Conservation (phyloP, 306 rosid genomes). For the Morella rubra region DNA sequence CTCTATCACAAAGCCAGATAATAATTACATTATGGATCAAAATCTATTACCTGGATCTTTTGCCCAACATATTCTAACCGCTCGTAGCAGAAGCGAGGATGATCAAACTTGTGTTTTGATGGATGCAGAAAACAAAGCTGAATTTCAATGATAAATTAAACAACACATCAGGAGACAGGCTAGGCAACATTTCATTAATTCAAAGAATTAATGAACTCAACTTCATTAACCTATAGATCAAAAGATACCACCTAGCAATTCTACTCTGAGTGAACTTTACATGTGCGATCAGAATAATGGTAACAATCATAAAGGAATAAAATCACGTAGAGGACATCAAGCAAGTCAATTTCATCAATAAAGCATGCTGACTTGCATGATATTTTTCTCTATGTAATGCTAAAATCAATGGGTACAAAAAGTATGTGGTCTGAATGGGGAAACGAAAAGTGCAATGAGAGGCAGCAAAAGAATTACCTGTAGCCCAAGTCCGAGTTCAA, state of each 20-base stretch:
- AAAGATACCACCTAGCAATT: conserved; percentile 16
- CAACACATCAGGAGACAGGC: conserved; percentile 19
- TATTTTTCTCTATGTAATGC: neutral
- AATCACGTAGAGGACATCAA: neutral
- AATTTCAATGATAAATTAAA: conserved; percentile 31
- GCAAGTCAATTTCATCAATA: neutral
- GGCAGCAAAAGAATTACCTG: conserved; percentile 51
- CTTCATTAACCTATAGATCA: conserved; percentile 14
- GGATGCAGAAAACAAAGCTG: conserved; percentile 96
- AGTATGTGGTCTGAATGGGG: neutral
- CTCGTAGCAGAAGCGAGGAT: conserved; percentile 92
- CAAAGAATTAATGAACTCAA: conserved; percentile 23
- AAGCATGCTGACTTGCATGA: neutral
- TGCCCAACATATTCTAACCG: conserved; percentile 88
- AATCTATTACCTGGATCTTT: conserved; percentile 76
- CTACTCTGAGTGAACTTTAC: neutral
- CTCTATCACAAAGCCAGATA: conserved; percentile 4
- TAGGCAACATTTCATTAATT: conserved; percentile 15
- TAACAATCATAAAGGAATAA: neutral
- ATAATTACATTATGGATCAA: conserved; percentile 26
- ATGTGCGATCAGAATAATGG: neutral
- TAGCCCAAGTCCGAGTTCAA: conserved; percentile 95
- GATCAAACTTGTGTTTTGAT: conserved; percentile 88
- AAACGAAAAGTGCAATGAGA: conserved; percentile 23
- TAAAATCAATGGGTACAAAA: neutral